phyloP scores from a whole-genome alignment of 495 filamentous ascomycete genomes.

The Friedmanniomyces simplex region DNA sequence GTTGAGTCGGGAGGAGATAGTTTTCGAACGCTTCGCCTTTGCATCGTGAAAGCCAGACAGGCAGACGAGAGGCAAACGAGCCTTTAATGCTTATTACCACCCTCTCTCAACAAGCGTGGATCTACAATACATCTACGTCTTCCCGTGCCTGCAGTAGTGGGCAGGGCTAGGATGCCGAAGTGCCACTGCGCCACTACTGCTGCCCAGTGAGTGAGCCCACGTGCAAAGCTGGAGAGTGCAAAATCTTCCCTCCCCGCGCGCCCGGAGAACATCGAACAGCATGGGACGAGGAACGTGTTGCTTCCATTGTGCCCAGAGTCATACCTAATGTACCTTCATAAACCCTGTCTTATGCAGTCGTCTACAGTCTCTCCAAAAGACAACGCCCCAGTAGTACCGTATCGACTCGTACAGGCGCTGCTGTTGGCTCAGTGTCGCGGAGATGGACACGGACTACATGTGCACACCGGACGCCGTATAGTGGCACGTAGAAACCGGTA shows the following conservation, averaged over 20 bases:
- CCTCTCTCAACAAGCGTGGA: neutral
- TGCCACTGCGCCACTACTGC: neutral
- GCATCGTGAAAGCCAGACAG: neutral
- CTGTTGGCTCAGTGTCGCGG: too few relatives aligned
- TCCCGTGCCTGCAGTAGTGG: slow-evolving; percentile 3
- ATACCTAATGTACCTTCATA: too few relatives aligned
- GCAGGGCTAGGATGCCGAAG: neutral
- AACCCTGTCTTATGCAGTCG: too few relatives aligned
- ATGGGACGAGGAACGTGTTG: too few relatives aligned
- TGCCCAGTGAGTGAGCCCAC: neutral
- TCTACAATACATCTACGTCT: neutral
- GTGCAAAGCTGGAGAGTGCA: neutral
- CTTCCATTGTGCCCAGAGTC: too few relatives aligned
- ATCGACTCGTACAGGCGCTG: too few relatives aligned
- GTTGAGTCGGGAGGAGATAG: too few relatives aligned
- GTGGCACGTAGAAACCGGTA: too few relatives aligned
- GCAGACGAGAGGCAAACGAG: neutral
- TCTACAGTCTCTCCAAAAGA: too few relatives aligned
- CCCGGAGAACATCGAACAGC: neutral
- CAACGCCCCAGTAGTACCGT: too few relatives aligned
- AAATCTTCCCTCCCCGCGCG: neutral
- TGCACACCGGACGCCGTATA: too few relatives aligned
- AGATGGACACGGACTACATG: too few relatives aligned
- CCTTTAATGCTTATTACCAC: slow-evolving; percentile 5
- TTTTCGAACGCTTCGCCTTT: neutral